These are phyloP conservation scores for Talaromyces sp. DNA, from an alignment of 2,329 filamentous ascomycete genomes.

Conservation along the genomic window DNA sequence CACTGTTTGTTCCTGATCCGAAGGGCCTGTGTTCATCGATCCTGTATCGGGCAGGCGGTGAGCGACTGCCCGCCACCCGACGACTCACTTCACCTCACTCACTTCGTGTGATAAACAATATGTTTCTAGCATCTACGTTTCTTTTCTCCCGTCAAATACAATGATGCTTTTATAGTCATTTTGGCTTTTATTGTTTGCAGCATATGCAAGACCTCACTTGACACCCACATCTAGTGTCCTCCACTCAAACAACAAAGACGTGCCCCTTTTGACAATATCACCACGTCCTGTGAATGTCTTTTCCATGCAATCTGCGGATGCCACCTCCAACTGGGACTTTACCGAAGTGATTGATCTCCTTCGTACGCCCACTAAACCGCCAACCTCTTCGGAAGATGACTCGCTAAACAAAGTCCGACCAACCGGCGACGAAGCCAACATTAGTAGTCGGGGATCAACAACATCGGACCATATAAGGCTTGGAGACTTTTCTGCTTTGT, in stretches of 20 bases:
- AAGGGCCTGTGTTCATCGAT: not conserved
- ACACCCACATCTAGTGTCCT: not conserved
- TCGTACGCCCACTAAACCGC: slow-evolving; percentile 23
- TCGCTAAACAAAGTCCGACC: slow-evolving; percentile 12
- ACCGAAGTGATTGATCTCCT: slow-evolving; percentile 40
- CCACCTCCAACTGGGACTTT: slow-evolving; percentile 40
- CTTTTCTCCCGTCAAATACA: not conserved
- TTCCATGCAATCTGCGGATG: slow-evolving; percentile 27
- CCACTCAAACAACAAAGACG: not conserved
- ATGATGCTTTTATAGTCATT: not conserved
- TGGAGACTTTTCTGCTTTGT: slow-evolving; percentile 40
- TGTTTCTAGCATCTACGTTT: not conserved
- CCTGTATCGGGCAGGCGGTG: not conserved
- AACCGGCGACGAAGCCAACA: not conserved
- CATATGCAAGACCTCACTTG: not conserved
- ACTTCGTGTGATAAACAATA: not conserved
- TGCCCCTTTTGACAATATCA: not conserved
- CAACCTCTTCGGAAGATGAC: not conserved
- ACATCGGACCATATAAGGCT: slow-evolving; percentile 20
- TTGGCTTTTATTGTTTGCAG: not conserved
- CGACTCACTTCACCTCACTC: not conserved
- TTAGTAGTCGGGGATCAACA: not conserved
- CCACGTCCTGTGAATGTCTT: not conserved
- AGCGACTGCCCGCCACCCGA: not conserved
- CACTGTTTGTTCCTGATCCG: not conserved